A percentile compares a stretch with the other conserved stretches of the same genome.
Conservation (phyloP, 1,284 basidiomycete species). For the Pseudozyma sp. region DNA sequence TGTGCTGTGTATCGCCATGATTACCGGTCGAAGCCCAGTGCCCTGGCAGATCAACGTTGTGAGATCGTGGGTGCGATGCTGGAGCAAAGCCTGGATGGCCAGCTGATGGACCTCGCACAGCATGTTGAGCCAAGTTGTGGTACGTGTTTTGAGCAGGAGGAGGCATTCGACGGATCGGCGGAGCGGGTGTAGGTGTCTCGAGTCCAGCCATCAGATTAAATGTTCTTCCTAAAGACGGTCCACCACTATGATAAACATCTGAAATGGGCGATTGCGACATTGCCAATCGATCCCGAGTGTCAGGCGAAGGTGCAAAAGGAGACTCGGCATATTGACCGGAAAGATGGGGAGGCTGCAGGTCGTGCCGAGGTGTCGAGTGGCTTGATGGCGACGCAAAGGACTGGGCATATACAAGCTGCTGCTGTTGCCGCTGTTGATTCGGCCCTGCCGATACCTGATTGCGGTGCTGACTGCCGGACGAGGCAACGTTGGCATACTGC, state of each 20-base stretch:
- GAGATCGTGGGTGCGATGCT: neutral
- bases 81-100: neutral
- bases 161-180: conserved; percentile 18
- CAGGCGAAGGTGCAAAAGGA: conserved; percentile 26
- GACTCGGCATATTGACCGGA: conserved; percentile 20
- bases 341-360: conserved; percentile 12
- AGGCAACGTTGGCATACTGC: conserved; percentile 5
- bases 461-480: conserved; percentile 11
- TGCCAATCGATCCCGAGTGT: conserved; percentile 28
- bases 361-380: conserved; percentile 16
- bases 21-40: conserved; percentile 5
- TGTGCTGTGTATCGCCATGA: neutral
- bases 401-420: conserved; percentile 17
- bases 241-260: conserved; percentile 32
- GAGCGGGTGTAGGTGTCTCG: conserved; percentile 29
- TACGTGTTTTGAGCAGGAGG: conserved; percentile 12
- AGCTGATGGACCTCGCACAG: neutral
- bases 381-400: conserved; percentile 7
- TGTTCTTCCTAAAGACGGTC: conserved; percentile 16
- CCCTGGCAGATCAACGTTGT: neutral
- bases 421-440: conserved; percentile 19
- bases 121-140: neutral
- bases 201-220: conserved; percentile 45
- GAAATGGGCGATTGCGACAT: conserved; percentile 45
- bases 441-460: conserved; percentile 6